Evolutionary conservation across 371 early-diverging fungal species (phyloP), one percentile per base, ranked within the genome.

Genomic region (Circinella minor): DNA sequence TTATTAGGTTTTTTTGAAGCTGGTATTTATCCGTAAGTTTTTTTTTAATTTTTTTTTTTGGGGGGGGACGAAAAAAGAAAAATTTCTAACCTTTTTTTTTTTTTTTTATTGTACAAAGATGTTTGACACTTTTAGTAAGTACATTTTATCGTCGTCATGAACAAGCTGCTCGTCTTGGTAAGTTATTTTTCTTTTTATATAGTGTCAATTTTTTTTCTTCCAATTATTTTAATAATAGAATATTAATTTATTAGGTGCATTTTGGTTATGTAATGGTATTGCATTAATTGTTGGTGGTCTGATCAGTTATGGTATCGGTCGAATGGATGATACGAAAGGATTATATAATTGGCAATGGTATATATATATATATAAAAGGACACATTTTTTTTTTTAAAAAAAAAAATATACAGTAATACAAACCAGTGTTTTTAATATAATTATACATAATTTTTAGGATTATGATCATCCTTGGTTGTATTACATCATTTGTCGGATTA

Each of bases 311-410:
- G 91, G 87, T 15, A 81, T 92, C 49, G 75, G 67, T 27, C 69
- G 79, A 38, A 87, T 92, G 67, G 63, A 74, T 13, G 65, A 77
- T 18, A 74, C 75, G 20, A 71, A 67, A 9, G 78, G 77, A 27
- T 69, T 90, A n/a, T 18, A 57, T 14, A 70, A 75, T 15, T 91
- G 92, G 91, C 81, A 82, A 76, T 91, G 91, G 87, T 82, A n/a
- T n/a, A n/a, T n/a, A n/a, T n/a, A n/a, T n/a, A n/a, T n/a, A n/a
- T n/a, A n/a, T n/a, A n/a, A n/a, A n/a, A n/a, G n/a, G n/a, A n/a
- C n/a, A n/a, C n/a, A n/a, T n/a, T n/a, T n/a, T n/a, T n/a, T n/a
- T n/a, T n/a, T n/a, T n/a, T n/a, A n/a, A n/a, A n/a, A n/a, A n/a
- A n/a, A n/a, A n/a, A n/a, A n/a, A n/a, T n/a, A n/a, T n/a, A n/a